Percentiles rank a stretch among this genome's conserved stretches.
phyloP scores from a whole-genome alignment of 441 rosid species.

The Adansonia gregorii region DNA sequence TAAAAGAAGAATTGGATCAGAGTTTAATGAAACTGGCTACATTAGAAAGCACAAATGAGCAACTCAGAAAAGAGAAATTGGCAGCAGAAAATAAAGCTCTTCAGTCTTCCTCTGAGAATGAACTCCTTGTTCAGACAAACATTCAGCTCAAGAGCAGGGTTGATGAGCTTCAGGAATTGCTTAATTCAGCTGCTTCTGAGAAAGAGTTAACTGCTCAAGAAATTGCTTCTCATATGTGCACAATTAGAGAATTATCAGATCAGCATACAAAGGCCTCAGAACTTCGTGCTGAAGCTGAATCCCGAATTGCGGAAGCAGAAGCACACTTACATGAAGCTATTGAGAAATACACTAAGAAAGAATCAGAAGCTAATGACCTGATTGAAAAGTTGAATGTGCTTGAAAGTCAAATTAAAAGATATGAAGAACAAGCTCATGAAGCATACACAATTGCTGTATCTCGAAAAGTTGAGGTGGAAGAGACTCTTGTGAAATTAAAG shows the following conservation, averaged over 20 bases:
- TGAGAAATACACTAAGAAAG: slow-evolving; percentile 54
- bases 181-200: slow-evolving; percentile 58
- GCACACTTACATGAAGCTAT: slow-evolving; percentile 56
- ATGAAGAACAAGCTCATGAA: slow-evolving; percentile 59
- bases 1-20: slow-evolving; percentile 73
- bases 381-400: slow-evolving; percentile 61
- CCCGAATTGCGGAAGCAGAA: slow-evolving; percentile 45
- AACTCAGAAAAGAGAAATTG: slow-evolving; percentile 55
- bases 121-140: slow-evolving; percentile 74
- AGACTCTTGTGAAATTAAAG: slow-evolving; percentile 55
- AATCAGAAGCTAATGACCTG: slow-evolving; percentile 55
- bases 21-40: slow-evolving; percentile 54
- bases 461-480: slow-evolving; percentile 67
- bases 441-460: slow-evolving; percentile 60
- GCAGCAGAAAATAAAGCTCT: slow-evolving; percentile 67
- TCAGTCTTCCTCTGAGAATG: slow-evolving; percentile 63
- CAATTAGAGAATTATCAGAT: slow-evolving; percentile 55
- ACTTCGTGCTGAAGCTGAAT: slow-evolving; percentile 56
- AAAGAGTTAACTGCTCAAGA: slow-evolving; percentile 65
- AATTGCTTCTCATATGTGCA: slow-evolving; percentile 50
- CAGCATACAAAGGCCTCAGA: slow-evolving; percentile 61
- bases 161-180: slow-evolving; percentile 72
- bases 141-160: slow-evolving; percentile 71
- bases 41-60: slow-evolving; percentile 60
- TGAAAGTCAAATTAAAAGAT: slow-evolving; percentile 55